Evolutionary conservation across 2,329 filamentous ascomycete species (phyloP).

Genomic region (Coleophoma cylindrospora): DNA sequence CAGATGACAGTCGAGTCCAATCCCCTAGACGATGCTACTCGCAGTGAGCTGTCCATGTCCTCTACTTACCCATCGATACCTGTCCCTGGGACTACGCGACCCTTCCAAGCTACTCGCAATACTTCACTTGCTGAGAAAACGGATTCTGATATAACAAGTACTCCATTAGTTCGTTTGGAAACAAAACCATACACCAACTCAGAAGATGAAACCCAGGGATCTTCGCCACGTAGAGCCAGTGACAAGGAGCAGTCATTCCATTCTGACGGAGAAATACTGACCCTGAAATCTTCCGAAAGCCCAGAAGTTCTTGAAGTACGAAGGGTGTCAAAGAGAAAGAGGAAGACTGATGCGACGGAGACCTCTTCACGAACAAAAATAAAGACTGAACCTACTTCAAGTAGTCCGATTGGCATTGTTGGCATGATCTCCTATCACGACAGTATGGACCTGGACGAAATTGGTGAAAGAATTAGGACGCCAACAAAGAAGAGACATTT

Average conservation of each 20-base stretch:
- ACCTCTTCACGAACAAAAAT: conserved; percentile 11
- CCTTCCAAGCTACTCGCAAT: no score
- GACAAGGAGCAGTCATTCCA: not conserved
- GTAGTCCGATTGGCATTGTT: conserved; percentile 21
- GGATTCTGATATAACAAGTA: no score
- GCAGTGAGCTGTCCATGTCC: no score
- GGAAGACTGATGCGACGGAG: conserved; percentile 2
- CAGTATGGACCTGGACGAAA: conserved; percentile 30
- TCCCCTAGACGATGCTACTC: no score
- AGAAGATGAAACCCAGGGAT: conserved; percentile 10
- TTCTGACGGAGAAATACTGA: not conserved
- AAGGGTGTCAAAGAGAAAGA: conserved; percentile 21
- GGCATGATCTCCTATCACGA: conserved; percentile 13
- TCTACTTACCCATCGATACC: no score
- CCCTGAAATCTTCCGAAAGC: conserved; percentile 8
- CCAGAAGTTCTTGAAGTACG: conserved; percentile 19
- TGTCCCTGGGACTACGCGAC: no score
- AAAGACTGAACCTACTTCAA: conserved; percentile 20
- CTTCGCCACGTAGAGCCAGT: not conserved
- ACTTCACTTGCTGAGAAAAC: no score
- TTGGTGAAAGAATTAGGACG: conserved; percentile 27
- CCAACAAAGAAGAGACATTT: conserved; percentile 24
- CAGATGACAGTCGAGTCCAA: no score
- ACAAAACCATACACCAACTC: conserved; percentile 11
- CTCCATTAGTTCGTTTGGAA: no score